These are phyloP conservation scores for Pichia membranifaciens DNA, from an alignment of 805 yeast genomes.

Conservation along the genomic window DNA sequence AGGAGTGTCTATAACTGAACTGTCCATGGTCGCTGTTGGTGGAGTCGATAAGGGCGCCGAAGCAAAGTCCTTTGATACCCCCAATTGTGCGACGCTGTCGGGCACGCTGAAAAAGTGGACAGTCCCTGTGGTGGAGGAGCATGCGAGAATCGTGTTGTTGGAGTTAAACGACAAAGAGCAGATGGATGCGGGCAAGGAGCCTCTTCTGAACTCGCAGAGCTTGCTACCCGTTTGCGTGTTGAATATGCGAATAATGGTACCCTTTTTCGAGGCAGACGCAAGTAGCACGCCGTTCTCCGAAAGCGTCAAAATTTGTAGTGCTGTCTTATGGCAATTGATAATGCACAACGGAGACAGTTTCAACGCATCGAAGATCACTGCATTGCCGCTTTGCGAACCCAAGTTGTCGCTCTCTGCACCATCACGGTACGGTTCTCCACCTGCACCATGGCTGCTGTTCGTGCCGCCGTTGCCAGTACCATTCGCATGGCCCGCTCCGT, in stretches of 20 bases:
- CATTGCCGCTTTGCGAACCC: slow-evolving; percentile 45
- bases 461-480: background rate
- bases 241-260: slow-evolving; percentile 84
- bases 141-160: slow-evolving; percentile 67
- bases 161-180: slow-evolving; percentile 70
- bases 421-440: too few relatives aligned
- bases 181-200: slow-evolving; percentile 78
- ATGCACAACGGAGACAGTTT: slow-evolving; percentile 72
- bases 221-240: slow-evolving; percentile 57
- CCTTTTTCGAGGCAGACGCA: slow-evolving; percentile 87
- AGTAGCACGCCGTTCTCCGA: slow-evolving; percentile 72
- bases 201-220: slow-evolving; percentile 72
- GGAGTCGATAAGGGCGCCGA: background rate
- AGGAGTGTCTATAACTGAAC: background rate
- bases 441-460: background rate
- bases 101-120: slow-evolving; percentile 67
- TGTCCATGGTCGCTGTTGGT: too few relatives aligned
- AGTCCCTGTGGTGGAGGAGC: slow-evolving; percentile 83
- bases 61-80: background rate
- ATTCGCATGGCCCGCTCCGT: background rate
- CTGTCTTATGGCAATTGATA: slow-evolving; percentile 80
- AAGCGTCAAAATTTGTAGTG: slow-evolving; percentile 60
- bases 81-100: background rate
- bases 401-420: background rate
- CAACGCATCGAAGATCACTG: slow-evolving; percentile 72